Conservation (phyloP, 192 early-diverging fungal genomes). For the Pecoramyces ruminantium region DNA sequence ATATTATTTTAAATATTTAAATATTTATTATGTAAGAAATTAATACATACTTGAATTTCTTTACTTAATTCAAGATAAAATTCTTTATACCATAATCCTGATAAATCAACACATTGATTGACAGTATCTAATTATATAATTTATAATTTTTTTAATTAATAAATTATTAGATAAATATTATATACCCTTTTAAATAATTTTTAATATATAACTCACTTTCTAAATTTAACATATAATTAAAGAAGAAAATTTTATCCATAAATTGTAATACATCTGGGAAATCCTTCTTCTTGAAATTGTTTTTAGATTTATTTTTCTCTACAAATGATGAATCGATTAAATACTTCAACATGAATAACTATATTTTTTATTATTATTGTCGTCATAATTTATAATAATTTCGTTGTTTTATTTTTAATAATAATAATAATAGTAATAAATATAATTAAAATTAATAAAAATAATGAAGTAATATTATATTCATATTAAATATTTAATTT, state of each 20-base stretch:
- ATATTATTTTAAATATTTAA: no score
- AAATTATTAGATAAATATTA: no score
- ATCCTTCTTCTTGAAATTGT: conserved; percentile 27
- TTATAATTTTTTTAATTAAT: no score
- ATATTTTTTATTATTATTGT: no score
- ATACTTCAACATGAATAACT: neutral
- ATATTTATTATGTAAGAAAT: no score
- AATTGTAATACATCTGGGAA: conserved; percentile 18
- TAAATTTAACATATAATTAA: conserved; percentile 16
- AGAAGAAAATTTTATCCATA: conserved; percentile 5
- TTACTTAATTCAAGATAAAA: conserved; percentile 32
- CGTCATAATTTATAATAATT: no score
- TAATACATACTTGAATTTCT: conserved; percentile 17
- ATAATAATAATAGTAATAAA: no score
- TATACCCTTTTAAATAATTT: neutral
- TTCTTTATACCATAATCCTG: conserved; percentile 35
- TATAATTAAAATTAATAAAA: no score
- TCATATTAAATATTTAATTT: no score
- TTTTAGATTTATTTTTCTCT: conserved; percentile 25
- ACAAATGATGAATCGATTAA: conserved; percentile 14
- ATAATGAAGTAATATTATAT: no score
- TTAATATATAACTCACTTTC: conserved; percentile 5
- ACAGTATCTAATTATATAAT: no score
- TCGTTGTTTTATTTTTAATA: no score
- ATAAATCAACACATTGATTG: conserved; percentile 7